Evolutionary conservation across 805 yeast genomes (phyloP).

Genomic region (Monosporozyma siamensis): DNA sequence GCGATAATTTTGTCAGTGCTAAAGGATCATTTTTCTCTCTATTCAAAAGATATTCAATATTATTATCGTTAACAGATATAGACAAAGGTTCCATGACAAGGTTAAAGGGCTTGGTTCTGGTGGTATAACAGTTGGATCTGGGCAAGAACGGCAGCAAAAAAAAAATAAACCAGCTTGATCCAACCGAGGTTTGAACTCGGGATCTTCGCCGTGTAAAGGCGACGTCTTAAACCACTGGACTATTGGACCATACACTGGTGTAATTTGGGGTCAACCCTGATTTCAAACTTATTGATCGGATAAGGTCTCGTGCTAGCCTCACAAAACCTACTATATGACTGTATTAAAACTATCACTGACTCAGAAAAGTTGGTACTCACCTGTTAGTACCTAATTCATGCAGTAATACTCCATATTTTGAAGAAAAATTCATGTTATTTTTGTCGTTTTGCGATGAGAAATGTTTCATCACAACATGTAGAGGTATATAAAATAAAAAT

Average conservation of each 20-base stretch:
- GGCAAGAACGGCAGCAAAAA: not conserved
- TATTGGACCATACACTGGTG: constrained; percentile 24
- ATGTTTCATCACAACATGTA: too few relatives aligned
- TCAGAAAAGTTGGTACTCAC: too few relatives aligned
- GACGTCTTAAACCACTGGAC: constrained; percentile 35
- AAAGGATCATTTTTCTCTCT: not conserved
- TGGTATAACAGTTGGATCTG: not conserved
- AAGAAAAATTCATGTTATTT: too few relatives aligned
- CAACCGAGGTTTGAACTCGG: constrained; percentile 35
- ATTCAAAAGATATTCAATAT: constrained; percentile 6
- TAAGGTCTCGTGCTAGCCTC: too few relatives aligned
- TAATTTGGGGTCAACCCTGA: not conserved
- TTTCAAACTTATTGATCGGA: not conserved
- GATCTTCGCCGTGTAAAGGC: constrained; percentile 36
- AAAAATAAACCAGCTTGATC: constrained; percentile 16
- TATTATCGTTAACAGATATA: constrained; percentile 19
- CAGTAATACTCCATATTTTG: too few relatives aligned
- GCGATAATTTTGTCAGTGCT: not conserved
- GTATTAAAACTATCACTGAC: too few relatives aligned
- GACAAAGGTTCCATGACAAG: constrained; percentile 7
- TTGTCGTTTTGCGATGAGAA: too few relatives aligned
- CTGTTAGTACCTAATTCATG: too few relatives aligned
- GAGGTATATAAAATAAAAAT: too few relatives aligned
- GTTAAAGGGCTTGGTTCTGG: not conserved
- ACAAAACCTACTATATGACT: too few relatives aligned